Base-by-base conservation (phyloP, 768 basidiomycete species). In the Paxillus involutus region DNA sequence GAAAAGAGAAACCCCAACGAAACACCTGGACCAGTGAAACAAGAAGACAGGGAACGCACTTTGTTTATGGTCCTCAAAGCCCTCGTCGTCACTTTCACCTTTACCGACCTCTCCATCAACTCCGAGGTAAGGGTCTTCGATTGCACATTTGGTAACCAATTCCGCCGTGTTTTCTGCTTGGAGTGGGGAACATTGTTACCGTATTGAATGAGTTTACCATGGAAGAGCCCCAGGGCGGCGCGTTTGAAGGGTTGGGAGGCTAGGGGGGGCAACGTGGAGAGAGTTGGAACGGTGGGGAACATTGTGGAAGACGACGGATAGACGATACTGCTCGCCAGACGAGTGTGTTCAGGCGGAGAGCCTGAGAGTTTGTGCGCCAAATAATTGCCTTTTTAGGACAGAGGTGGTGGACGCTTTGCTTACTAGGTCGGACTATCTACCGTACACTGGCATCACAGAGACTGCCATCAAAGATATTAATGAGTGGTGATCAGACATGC, bases 121-220 rank as follows among this genome's bases (percentile, higher is more conserved):
- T 88, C 85, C 12, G 89, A 92, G 58, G 74, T 80, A 43, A 94
- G 61, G 2, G 84, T 81, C 70, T 94, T 93, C 47, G 75, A 74
- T 60, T 94, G 91, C 21, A 93, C 79, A 71, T 95, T 95, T 35
- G 93, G 93, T 11, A 92, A 76, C 93, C 93, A 95, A 42, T 87
- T 81, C 39, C 93, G 78, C 47, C 89, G 85, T 24, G 94, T 94
- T 75, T 94, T 94, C 68, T 88, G 81, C 67, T 87, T 86, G 21
- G 92, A 94, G 70, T 91, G 88, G 0, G 93, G 91, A 45, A 94
- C 91, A 65, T 87, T 94, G 77, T 94, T 94, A 24, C 93, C 93
- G 59, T 84, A 84, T 63, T 85, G 86, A 62, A 85, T 90, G 51
- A 75, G 82, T 67, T 85, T 88, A 14, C 91, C 91, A 51, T 92